A percentile compares a stretch with the other conserved stretches of the same genome.
These are phyloP conservation scores for Penicillium nucicola DNA, from an alignment of 495 filamentous ascomycete species.

Conservation along the genomic window DNA sequence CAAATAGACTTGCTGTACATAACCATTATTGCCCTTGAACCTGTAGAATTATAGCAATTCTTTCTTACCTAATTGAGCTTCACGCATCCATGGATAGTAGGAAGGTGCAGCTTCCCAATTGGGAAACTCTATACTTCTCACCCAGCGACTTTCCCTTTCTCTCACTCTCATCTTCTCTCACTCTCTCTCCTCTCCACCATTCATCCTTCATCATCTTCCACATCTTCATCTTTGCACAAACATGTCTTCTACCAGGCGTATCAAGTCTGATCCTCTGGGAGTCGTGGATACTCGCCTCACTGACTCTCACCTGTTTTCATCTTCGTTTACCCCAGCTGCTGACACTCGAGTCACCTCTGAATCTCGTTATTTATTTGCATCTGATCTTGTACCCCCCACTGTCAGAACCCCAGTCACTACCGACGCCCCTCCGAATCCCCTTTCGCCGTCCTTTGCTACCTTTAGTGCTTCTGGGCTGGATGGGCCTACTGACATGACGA, in stretches of 20 bases:
- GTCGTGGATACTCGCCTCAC: conserved; percentile 19
- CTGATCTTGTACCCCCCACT: conserved; percentile 13
- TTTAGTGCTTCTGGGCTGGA: too few species aligned
- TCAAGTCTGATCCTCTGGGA: conserved; percentile 20
- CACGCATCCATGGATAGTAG: conserved; percentile 10
- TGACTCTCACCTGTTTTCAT: neutral
- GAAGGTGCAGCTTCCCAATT: conserved; percentile 3
- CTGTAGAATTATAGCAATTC: conserved; percentile 47
- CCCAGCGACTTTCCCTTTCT: neutral
- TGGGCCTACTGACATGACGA: too few species aligned
- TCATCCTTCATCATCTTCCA: too few species aligned
- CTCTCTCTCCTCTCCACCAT: neutral
- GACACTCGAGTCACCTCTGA: conserved; percentile 15
- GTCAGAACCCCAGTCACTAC: too few species aligned
- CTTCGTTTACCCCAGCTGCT: too few species aligned
- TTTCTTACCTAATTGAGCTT: conserved; percentile 17
- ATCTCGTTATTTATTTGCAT: conserved; percentile 1
- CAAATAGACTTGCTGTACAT: conserved; percentile 61
- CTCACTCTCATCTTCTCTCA: neutral
- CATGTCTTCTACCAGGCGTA: conserved; percentile 12
- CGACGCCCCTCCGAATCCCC: neutral
- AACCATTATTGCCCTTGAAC: conserved; percentile 37
- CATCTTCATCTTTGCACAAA: neutral
- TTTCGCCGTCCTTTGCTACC: neutral
- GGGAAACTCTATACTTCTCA: neutral